Base-by-base conservation (phyloP, 2,329 filamentous ascomycete species). In the Alternaria gaisen region DNA sequence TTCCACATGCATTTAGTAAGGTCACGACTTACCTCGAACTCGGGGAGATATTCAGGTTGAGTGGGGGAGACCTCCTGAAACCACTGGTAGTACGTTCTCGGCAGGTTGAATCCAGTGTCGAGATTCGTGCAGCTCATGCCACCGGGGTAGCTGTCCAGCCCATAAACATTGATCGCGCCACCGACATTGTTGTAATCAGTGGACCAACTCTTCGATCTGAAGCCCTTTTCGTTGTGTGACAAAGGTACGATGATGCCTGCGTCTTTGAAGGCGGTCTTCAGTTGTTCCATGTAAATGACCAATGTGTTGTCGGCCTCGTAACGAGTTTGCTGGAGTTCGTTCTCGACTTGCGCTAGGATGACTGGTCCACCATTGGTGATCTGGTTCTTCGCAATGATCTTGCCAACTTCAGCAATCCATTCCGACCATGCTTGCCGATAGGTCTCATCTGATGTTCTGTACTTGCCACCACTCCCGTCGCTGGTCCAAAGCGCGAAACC, bases 81-180 rank as follows among this genome's bases (percentile, higher is more conserved):
- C 83, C 84, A 87, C 63, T 86, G 81, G 60, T 84, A 83, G 65
- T 87, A 88, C 5, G 80, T 85, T 26, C 84, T 80, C 3, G 84
- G 79, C 1, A 86, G 71, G 28, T 77, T 82, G 66, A 85, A 86
- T 1, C 83, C 84, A 7, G 77, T 74, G 44, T 83, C 73, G 1
- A 77, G 77, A 54, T 86, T 84, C 1, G 81, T 84, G 68, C 85
- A 86, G 8, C 81, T 83, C 10, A 83, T 65, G 0, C 84, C 81
- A 28, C 81, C 81, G 0, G 82, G 80, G 56, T 84, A 84, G 40
- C 72, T 79, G 62, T 84, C 83, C 1, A 84, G 64, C 1, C 81
- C 83, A 50, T 84, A 84, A 8, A 85, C 66, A 61, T 86, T 80
- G 22, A 86, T 83, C 4, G 83, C 79, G 5, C 85, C 85, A n/a